These are phyloP conservation scores for Oropetium thomaeum DNA, from an alignment of 176 grass and related monocot genomes.

Conservation along the genomic window DNA sequence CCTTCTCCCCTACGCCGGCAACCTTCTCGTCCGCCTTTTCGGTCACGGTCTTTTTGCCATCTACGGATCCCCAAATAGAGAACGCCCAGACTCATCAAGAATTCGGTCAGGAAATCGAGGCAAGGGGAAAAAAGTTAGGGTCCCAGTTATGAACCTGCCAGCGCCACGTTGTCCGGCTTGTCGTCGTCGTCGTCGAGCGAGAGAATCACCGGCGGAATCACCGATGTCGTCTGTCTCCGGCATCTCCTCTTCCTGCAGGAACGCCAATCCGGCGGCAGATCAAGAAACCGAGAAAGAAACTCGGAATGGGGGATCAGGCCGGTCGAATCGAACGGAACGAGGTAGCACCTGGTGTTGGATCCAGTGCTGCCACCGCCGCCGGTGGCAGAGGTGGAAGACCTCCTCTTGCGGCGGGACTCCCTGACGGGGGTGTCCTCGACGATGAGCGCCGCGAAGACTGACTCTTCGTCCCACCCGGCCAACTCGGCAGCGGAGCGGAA, in stretches of 20 bases:
- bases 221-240: slow-evolving; percentile 34
- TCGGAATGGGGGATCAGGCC: not conserved
- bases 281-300: not conserved
- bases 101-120: not conserved
- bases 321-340: too few species aligned
- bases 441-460: slow-evolving; percentile 69
- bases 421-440: slow-evolving; percentile 96
- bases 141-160: slow-evolving; percentile 7
- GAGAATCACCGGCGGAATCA: slow-evolving; percentile 56
- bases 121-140: not conserved
- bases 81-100: not conserved
- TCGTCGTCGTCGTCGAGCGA: slow-evolving; percentile 73
- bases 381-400: slow-evolving; percentile 30
- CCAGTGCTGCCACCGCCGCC: slow-evolving; percentile 31
- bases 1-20: slow-evolving; percentile 23
- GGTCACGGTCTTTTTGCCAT: slow-evolving; percentile 28
- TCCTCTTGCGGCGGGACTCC: slow-evolving; percentile 75
- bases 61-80: slow-evolving; percentile 1
- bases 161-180: not conserved
- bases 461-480: slow-evolving; percentile 94
- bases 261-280: not conserved
- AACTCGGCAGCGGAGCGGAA: slow-evolving; percentile 80
- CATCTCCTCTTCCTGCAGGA: slow-evolving; percentile 62
- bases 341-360: slow-evolving; percentile 51
- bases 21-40: slow-evolving; percentile 15